Evolutionary conservation across 2,329 filamentous ascomycete species (phyloP), one percentile per base, ranked within the genome.

Genomic region (Lojkania enalia): DNA sequence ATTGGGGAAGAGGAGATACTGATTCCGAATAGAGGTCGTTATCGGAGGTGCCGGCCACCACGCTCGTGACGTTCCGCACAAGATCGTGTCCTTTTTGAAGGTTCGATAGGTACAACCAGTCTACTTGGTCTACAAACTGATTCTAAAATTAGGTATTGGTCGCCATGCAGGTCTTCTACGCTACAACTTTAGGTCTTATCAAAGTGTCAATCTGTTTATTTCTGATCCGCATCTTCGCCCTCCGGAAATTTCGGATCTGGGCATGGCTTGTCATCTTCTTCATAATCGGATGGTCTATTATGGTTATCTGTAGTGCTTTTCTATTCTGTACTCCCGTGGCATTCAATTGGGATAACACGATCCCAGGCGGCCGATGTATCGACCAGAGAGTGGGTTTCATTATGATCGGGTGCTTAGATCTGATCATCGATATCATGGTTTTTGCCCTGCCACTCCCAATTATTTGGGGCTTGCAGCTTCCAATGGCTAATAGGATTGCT

Each of bases 181-280:
- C 30, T 9, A 33, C 30, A 6, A 16, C 30, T 16, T 16, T 33
- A 6, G 14, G 11, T 6, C 9, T 16, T 6, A 33, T 16, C 9
- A 33, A 33, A 16, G 6, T 16, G 11, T 33, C 30, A 6, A 33
- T 33, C 30, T 33, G 7, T 6, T 15, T 33, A 9, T 33, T 33
- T 15, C 16, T 12, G 7, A 9, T 7, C 30, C 30, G 30, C 30
- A 15, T 33, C 30, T 33, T 33, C 14, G 7, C 30, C 14, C 9
- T 67, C 20, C 61, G 50, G 5, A 71, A 60, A 5, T 70, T 68
- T 27, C 55, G 60, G 18, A 74, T 52, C 39, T 72, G 66, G 74
- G 13, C 36, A 6, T 6, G 18, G 13, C 6, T 14, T 5, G 5
- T 14, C 19, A 9, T 42, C 3, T 5, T 36, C 4, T 18, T n/a